Conservation (phyloP, 768 basidiomycete genomes). For the Boletus reticuloceps region DNA sequence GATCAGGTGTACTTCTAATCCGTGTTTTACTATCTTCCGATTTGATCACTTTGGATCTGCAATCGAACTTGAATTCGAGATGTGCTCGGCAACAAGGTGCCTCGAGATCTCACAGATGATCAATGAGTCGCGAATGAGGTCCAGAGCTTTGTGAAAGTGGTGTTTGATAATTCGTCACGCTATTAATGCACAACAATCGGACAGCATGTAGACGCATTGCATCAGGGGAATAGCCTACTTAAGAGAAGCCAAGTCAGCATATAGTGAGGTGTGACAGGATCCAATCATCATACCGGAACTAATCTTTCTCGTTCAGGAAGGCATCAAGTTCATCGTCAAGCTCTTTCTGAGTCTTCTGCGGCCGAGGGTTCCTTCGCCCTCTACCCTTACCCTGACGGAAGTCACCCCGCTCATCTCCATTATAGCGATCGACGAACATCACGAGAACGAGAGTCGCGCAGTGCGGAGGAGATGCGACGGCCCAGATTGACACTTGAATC, state of each 20-base stretch:
- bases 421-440: slow-evolving; percentile 16
- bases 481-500: slow-evolving; percentile 41
- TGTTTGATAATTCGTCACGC: slow-evolving; percentile 3
- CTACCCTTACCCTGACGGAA: slow-evolving; percentile 30
- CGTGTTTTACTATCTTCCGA: too few species aligned
- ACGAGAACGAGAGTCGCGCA: slow-evolving; percentile 12
- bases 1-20: too few species aligned
- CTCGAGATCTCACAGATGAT: too few species aligned
- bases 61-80: too few species aligned
- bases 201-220: background rate
- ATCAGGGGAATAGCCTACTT: background rate
- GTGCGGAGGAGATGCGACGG: slow-evolving; percentile 44
- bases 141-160: slow-evolving; percentile 7
- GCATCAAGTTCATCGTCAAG: slow-evolving; percentile 82
- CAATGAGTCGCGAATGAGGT: too few species aligned
- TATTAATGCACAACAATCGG: slow-evolving; percentile 2
- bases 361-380: slow-evolving; percentile 40
- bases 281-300: slow-evolving; percentile 14
- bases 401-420: slow-evolving; percentile 25
- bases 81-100: too few species aligned
- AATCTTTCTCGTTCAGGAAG: slow-evolving; percentile 58
- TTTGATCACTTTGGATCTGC: too few species aligned
- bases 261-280: background rate
- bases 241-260: slow-evolving; percentile 3
- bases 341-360: slow-evolving; percentile 66